Conservation (phyloP, 768 basidiomycete genomes). For the Lepiota subincarnata region DNA sequence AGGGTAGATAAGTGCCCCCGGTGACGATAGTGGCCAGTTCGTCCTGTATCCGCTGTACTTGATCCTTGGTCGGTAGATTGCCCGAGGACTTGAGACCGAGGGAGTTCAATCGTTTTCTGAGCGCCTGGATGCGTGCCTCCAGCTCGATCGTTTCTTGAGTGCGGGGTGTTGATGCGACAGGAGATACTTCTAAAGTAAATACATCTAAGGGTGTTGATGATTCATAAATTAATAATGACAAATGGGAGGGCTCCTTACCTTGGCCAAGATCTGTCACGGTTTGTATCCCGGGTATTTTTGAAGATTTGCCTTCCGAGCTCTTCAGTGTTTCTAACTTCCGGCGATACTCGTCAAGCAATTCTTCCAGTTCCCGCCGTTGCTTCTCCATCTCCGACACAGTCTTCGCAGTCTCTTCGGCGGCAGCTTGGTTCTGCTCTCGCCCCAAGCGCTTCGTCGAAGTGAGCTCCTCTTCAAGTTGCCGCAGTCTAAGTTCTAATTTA, state of each 20-base stretch:
- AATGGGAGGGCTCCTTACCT: constrained; percentile 11
- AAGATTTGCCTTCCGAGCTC: not conserved
- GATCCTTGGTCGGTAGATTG: constrained; percentile 48
- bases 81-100: constrained; percentile 55
- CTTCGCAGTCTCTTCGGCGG: constrained; percentile 8
- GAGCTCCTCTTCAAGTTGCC: constrained; percentile 12
- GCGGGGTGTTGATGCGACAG: constrained; percentile 28
- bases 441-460: constrained; percentile 17
- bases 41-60: constrained; percentile 42
- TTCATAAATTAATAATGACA: not conserved
- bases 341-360: constrained; percentile 5
- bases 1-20: constrained; percentile 46
- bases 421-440: constrained; percentile 17
- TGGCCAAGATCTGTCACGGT: not conserved
- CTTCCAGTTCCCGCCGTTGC: constrained; percentile 9
- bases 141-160: constrained; percentile 40
- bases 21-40: constrained; percentile 42
- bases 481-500: constrained; percentile 4
- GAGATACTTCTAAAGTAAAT: constrained; percentile 44
- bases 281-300: not conserved
- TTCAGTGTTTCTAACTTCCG: constrained; percentile 1
- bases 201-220: constrained; percentile 42
- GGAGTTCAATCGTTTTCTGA: constrained; percentile 59
- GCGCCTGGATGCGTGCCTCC: constrained; percentile 43
- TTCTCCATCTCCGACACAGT: constrained; percentile 11